Evolutionary conservation across 1,284 basidiomycete genomes (phyloP), one percentile per base, ranked within the genome.

Genomic region (Pyrrhoderma noxium): DNA sequence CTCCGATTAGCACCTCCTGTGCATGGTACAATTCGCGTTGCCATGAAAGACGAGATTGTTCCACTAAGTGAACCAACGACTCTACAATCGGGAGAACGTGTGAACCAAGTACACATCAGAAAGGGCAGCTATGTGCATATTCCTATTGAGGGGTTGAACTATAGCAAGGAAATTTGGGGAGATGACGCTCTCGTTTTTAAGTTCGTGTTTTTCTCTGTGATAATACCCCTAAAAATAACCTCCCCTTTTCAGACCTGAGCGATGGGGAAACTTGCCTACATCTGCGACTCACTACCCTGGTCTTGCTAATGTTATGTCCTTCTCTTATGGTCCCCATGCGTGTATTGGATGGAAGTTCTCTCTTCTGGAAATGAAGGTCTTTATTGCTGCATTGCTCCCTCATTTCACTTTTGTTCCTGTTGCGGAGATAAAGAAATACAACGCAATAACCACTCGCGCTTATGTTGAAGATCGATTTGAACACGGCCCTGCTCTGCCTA

Each of bases 101-200:
- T 49, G n/a, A 40, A 31, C 23, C 44, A 50, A 19, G 38, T 78
- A 34, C 64, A 56, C 34, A 73, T 78, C 49, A 67, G 70, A 45
- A 76, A 76, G 56, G 76, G 76, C 13, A 74, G 70, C 54, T 76
- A 71, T 54, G 65, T 79, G 8, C 76, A 80, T 56, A 71, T 80
- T 44, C 76, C 77, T 2, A 71, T 79, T 25, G 77, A 79, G 59
- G 77, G 75, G 1, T 59, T 77, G 38, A 79, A 75, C 57, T 62
- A 70, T 45, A 65, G 66, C 50, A 69, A 72, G 56, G 72, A 73
- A 22, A 67, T 78, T 36, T 80, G 77, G 77, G 76, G 77, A 2
- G 57, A 63, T 38, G 75, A 78, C 59, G 73, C 75, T 2, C 59
- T 62, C 42, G 59, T 67, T 51, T 80, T 79, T 65, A 73, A 72